Evolutionary conservation across 805 yeast genomes (phyloP).

Genomic region (Teunomyces pallodes): DNA sequence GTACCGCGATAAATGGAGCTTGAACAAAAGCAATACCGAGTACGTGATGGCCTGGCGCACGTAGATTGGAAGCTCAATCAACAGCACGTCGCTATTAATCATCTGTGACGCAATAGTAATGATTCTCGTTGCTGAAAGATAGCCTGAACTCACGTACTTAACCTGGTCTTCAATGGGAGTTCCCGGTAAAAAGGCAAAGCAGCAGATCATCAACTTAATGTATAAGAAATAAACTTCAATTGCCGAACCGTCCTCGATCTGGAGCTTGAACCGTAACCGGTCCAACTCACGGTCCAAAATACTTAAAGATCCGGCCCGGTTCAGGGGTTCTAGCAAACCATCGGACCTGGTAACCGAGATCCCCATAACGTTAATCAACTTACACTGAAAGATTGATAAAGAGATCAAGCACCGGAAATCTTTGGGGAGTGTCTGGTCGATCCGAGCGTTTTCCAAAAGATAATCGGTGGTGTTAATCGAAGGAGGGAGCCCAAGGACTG

Average conservation of each 20-base stretch:
- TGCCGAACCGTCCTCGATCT: slow-evolving; percentile 60
- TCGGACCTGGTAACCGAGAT: slow-evolving; percentile 81
- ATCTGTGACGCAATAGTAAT: slow-evolving; percentile 74
- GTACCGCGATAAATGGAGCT: slow-evolving; percentile 75
- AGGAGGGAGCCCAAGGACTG: slow-evolving; percentile 84
- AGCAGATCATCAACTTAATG: slow-evolving; percentile 75
- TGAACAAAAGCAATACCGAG: slow-evolving; percentile 74
- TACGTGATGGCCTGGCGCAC: slow-evolving; percentile 83
- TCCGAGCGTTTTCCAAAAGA: slow-evolving; percentile 72
- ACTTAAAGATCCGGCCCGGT: slow-evolving; percentile 77
- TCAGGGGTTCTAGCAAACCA: slow-evolving; percentile 80
- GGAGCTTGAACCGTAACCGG: slow-evolving; percentile 61
- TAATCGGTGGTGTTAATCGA: slow-evolving; percentile 76
- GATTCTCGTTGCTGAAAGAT: slow-evolving; percentile 74
- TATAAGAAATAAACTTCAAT: slow-evolving; percentile 79
- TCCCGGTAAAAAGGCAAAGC: slow-evolving; percentile 88
- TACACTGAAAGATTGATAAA: slow-evolving; percentile 78
- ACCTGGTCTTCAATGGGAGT: slow-evolving; percentile 86
- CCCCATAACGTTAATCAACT: slow-evolving; percentile 82
- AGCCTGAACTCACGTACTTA: slow-evolving; percentile 77
- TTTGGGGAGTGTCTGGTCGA: slow-evolving; percentile 63
- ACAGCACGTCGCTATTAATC: slow-evolving; percentile 57
- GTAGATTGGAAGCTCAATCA: slow-evolving; percentile 83
- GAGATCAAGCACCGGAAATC: slow-evolving; percentile 70
- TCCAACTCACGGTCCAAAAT: slow-evolving; percentile 77